phyloP scores from a whole-genome alignment of 331 rosid species.

The Phaseolus coccineus region DNA sequence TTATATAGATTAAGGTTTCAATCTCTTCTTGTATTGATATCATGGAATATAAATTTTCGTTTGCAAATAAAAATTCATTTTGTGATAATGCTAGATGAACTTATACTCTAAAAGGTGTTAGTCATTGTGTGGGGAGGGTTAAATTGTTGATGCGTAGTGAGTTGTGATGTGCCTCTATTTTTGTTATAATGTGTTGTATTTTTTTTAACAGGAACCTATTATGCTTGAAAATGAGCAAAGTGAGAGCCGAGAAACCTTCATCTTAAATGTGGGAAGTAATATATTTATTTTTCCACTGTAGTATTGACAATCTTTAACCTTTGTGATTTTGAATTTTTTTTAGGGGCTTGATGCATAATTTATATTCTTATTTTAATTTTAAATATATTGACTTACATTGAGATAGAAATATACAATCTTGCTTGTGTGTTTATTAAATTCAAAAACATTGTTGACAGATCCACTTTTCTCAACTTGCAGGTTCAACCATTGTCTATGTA shows the following conservation, averaged over 20 bases:
- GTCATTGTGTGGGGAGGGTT: neutral
- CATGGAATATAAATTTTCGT: conserved; percentile 4
- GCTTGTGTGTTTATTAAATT: conserved; percentile 17
- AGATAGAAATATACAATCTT: neutral
- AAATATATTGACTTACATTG: neutral
- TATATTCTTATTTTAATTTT: conserved; percentile 16
- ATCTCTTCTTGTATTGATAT: conserved; percentile 22
- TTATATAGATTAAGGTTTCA: neutral
- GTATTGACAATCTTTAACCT: conserved; percentile 9
- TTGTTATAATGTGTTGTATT: neutral
- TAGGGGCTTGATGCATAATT: conserved; percentile 20
- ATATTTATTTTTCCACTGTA: conserved; percentile 21
- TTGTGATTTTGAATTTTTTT: conserved; percentile 19
- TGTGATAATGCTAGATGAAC: conserved; percentile 17
- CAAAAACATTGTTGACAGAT: conserved; percentile 27
- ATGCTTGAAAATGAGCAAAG: conserved; percentile 86
- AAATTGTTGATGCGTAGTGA: conserved; percentile 19
- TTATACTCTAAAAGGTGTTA: conserved; percentile 25
- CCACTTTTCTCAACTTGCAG: conserved; percentile 75
- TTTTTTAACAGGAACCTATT: conserved; percentile 63
- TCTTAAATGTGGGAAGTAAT: conserved; percentile 85
- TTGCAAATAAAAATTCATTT: conserved; percentile 12
- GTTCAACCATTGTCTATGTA: conserved; percentile 78
- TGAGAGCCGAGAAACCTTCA: conserved; percentile 89
- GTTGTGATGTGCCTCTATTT: conserved; percentile 26